Conservation (phyloP, 176 grass and related monocot species). For the Typha latifolia region DNA sequence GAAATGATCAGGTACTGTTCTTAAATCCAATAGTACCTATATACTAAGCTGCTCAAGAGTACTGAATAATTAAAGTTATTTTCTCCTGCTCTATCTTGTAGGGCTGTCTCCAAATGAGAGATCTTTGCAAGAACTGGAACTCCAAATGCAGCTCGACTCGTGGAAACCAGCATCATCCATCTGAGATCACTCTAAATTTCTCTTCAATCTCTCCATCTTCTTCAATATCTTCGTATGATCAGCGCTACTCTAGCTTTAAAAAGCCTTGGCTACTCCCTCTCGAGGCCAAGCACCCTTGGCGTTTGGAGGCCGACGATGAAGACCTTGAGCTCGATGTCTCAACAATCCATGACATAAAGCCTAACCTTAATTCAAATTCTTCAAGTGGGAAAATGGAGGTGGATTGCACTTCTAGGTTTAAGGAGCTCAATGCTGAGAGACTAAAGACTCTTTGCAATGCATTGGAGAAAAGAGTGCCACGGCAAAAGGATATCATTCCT, state of each 20-base stretch:
- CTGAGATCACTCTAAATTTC: conserved; percentile 27
- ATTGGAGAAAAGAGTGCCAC: conserved; percentile 72
- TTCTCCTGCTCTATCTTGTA: conserved; percentile 16
- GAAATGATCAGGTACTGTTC: conserved; percentile 33
- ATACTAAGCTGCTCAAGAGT: background rate
- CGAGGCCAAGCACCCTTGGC: conserved; percentile 46
- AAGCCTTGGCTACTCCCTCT: conserved; percentile 19
- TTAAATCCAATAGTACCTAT: background rate
- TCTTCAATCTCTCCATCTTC: conserved; percentile 26
- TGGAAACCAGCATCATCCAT: conserved; percentile 12
- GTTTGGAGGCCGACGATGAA: conserved; percentile 23
- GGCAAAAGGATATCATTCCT: conserved; percentile 73
- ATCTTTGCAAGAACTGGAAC: conserved; percentile 54
- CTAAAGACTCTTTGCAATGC: conserved; percentile 69
- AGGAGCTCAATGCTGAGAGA: conserved; percentile 88
- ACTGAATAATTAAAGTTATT: background rate
- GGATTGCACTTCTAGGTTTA: conserved; percentile 62
- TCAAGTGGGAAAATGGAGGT: conserved; percentile 59
- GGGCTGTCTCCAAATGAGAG: conserved; percentile 29
- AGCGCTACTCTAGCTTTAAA: conserved; percentile 8
- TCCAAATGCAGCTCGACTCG: conserved; percentile 28
- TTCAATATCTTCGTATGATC: conserved; percentile 19
- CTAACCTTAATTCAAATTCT: conserved; percentile 30
- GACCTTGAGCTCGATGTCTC: conserved; percentile 12
- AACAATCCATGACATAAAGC: conserved; percentile 8